Base-by-base conservation (phyloP, 2,329 filamentous ascomycete genomes). In the Incumbomyces lentus region DNA sequence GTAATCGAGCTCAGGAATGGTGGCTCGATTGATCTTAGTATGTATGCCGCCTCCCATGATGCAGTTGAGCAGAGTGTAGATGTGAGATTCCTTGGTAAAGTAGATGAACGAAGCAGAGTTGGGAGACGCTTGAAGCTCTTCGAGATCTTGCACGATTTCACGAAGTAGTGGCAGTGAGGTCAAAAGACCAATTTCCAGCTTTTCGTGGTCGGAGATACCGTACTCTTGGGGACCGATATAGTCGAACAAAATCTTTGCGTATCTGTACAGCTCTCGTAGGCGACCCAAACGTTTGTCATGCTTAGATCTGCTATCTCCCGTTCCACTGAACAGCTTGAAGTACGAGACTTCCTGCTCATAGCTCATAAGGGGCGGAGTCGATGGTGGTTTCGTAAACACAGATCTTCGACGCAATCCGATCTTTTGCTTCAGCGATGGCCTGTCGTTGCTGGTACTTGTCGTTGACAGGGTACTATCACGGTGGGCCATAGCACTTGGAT, bases 191-290 rank as follows among this genome's bases (percentile, higher is more conserved):
- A 98, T 98, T 63, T 98, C 92, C n/a, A 98, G 77, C 71, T 98
- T 98, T 67, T 98, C 92, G 49, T 81, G 83, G 60, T 95, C 85
- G 3, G 85, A 87, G 55, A 98, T 98, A 45, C 92, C 92, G 60
- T 98, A 98, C 65, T 98, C 92, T 60, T 98, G 92, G 1, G 92
- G 92, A 46, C 92, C 95, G 58, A 98, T 94, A 63, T 95, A 98
- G 66, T 98, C 92, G 60, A 98, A 98, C 12, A 98, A 70, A 11
- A 96, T 82, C 67, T 98, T 98, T 47, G 87, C 86, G 39, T 95
- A 74, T 57, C 86, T 86, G 67, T 96, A 98, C 46, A 98, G 73
- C 64, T 98, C 89, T 52, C 92, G 81, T 36, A 98, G 74, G 51
- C 92, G 92, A 55, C 89, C 84, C 11, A 96, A 81, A 5, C 88